Conservation (phyloP, 768 basidiomycete species). For the Mycena amicta region DNA sequence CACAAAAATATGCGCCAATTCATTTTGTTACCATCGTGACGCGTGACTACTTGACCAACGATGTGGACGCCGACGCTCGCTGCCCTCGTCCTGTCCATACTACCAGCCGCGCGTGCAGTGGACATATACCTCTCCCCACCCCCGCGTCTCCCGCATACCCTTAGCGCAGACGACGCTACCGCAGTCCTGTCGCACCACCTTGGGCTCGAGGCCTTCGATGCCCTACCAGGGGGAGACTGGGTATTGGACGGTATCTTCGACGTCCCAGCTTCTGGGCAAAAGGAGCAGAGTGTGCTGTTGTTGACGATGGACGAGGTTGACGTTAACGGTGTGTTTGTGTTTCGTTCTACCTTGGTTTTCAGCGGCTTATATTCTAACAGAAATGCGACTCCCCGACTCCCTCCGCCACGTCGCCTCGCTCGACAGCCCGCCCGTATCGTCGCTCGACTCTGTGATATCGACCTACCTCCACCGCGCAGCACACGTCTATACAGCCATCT, state of each 20-base stretch:
- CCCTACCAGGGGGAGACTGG: slow-evolving; percentile 39
- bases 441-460: slow-evolving; percentile 55
- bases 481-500: slow-evolving; percentile 59
- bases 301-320: slow-evolving; percentile 59
- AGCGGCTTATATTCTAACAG: slow-evolving; percentile 36
- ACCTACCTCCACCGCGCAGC: slow-evolving; percentile 62
- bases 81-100: slow-evolving; percentile 31
- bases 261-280: slow-evolving; percentile 44
- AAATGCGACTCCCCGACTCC: slow-evolving; percentile 53
- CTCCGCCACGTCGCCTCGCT: slow-evolving; percentile 48
- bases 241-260: slow-evolving; percentile 52
- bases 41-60: background rate
- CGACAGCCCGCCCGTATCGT: slow-evolving; percentile 39
- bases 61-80: slow-evolving; percentile 16
- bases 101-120: slow-evolving; percentile 50
- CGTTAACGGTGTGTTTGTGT: slow-evolving; percentile 48
- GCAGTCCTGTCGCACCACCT: slow-evolving; percentile 68
- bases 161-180: slow-evolving; percentile 58
- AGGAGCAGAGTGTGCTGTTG: slow-evolving; percentile 45
- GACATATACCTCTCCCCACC: slow-evolving; percentile 63
- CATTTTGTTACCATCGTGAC: background rate
- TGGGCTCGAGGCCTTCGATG: slow-evolving; percentile 68
- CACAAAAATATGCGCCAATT: background rate
- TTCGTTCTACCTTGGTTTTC: background rate
- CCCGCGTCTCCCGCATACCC: slow-evolving; percentile 30